These are phyloP conservation scores for Coemansia sp. DNA, from an alignment of 192 early-diverging fungal genomes.

Conservation along the genomic window DNA sequence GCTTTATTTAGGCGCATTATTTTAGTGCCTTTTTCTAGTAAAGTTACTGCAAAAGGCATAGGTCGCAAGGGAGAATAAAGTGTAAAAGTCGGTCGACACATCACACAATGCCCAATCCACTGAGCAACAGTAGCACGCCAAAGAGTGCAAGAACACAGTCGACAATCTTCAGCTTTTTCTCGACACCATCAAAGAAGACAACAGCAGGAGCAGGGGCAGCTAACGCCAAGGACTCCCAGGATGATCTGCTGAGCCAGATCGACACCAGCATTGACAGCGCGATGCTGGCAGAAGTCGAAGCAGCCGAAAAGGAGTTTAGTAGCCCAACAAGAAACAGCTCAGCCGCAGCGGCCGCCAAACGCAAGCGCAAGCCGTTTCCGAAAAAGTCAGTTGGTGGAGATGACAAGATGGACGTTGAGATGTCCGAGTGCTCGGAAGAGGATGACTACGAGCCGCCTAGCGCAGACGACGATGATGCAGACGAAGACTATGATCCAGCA, in stretches of 20 bases:
- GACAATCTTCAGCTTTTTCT: slow-evolving; percentile 49
- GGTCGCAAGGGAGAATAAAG: too few species aligned
- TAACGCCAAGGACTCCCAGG: slow-evolving; percentile 38
- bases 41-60: not conserved
- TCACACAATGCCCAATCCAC: slow-evolving; percentile 18
- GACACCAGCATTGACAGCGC: slow-evolving; percentile 30
- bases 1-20: too few species aligned
- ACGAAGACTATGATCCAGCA: slow-evolving; percentile 29
- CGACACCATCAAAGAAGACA: slow-evolving; percentile 29
- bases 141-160: slow-evolving; percentile 39
- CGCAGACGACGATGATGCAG: slow-evolving; percentile 23
- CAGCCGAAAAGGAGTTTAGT: slow-evolving; percentile 13
- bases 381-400: not conserved
- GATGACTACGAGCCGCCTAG: slow-evolving; percentile 7
- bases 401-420: not conserved
- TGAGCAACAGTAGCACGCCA: slow-evolving; percentile 32
- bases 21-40: not conserved
- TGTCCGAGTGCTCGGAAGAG: not conserved
- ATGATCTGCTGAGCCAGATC: slow-evolving; percentile 30
- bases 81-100: too few species aligned
- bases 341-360: slow-evolving; percentile 7
- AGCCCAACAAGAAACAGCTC: not conserved
- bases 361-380: slow-evolving; percentile 26
- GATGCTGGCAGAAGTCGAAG: slow-evolving; percentile 35
- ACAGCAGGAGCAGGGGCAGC: not conserved